phyloP scores from a whole-genome alignment of 2,329 filamentous ascomycete genomes.

The Aspergillus arachidicola region DNA sequence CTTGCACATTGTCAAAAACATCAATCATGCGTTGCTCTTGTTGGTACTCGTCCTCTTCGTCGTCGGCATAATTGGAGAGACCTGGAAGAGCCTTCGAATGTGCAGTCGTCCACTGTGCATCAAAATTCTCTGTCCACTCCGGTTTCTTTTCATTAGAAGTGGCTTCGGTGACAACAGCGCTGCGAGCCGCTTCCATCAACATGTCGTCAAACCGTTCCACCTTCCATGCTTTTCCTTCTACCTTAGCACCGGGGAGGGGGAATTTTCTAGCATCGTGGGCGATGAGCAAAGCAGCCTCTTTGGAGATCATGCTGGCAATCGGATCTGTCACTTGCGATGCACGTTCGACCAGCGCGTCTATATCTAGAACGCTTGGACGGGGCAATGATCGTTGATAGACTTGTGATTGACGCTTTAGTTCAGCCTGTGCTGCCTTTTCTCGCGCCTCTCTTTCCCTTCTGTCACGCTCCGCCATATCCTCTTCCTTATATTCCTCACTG shows the following conservation, averaged over 20 bases:
- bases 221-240: slow-evolving; percentile 63
- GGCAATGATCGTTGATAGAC: slow-evolving; percentile 87
- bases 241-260: slow-evolving; percentile 67
- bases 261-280: slow-evolving; percentile 78
- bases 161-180: slow-evolving; percentile 73
- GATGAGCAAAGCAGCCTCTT: slow-evolving; percentile 77
- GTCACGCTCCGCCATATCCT: slow-evolving; percentile 75
- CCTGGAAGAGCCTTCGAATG: slow-evolving; percentile 66
- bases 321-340: slow-evolving; percentile 65
- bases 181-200: slow-evolving; percentile 71
- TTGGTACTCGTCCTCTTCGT: slow-evolving; percentile 66
- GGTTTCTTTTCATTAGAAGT: slow-evolving; percentile 55
- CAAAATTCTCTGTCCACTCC: slow-evolving; percentile 51
- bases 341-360: slow-evolving; percentile 66
- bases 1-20: slow-evolving; percentile 76
- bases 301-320: slow-evolving; percentile 69
- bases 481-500: slow-evolving; percentile 58
- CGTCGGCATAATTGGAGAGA: slow-evolving; percentile 76
- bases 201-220: slow-evolving; percentile 71
- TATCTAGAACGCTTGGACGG: slow-evolving; percentile 72
- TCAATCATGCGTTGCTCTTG: slow-evolving; percentile 64
- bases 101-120: slow-evolving; percentile 54
- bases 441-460: slow-evolving; percentile 63
- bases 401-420: slow-evolving; percentile 82
- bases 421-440: slow-evolving; percentile 67